phyloP scores from a whole-genome alignment of 1,139 yeast species.

The Hyphopichia khmerensis region DNA sequence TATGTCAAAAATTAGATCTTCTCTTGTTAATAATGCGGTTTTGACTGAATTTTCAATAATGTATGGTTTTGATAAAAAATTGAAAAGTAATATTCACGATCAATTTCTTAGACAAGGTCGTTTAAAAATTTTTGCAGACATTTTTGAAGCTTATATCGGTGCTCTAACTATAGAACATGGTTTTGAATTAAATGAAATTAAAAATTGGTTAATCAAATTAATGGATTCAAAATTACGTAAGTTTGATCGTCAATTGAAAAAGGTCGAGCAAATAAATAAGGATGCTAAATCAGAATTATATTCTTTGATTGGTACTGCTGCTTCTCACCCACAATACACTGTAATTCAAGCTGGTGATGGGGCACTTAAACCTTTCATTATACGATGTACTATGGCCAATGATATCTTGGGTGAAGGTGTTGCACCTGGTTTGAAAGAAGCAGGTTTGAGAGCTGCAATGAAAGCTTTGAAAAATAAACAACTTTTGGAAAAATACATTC shows the following conservation, averaged over 20 bases:
- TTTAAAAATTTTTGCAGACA: conserved; percentile 67
- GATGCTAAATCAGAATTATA: conserved; percentile 80
- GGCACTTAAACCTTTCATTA: conserved; percentile 49
- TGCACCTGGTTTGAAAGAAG: conserved; percentile 63
- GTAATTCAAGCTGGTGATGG: conserved; percentile 55
- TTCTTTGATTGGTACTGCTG: conserved; percentile 75
- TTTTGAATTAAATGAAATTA: conserved; percentile 46
- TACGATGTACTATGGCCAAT: conserved; percentile 64
- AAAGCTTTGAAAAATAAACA: conserved; percentile 59
- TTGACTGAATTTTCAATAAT: conserved; percentile 67
- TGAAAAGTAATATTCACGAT: conserved; percentile 49
- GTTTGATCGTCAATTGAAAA: conserved; percentile 26
- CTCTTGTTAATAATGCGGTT: conserved; percentile 71
- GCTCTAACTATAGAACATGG: conserved; percentile 67
- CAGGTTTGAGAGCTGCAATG: conserved; percentile 73
- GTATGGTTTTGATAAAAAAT: conserved; percentile 67
- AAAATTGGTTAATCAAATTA: conserved; percentile 59
- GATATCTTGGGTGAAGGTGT: conserved; percentile 58
- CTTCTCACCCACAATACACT: conserved; percentile 64
- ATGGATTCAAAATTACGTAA: conserved; percentile 32
- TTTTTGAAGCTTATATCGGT: conserved; percentile 90
- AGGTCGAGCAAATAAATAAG: conserved; percentile 41
- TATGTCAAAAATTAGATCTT: conserved; percentile 68
- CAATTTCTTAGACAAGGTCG: conserved; percentile 32
- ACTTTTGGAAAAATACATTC: conserved; percentile 63